phyloP scores from a whole-genome alignment of 441 rosid species.

The Populus hybrid region DNA sequence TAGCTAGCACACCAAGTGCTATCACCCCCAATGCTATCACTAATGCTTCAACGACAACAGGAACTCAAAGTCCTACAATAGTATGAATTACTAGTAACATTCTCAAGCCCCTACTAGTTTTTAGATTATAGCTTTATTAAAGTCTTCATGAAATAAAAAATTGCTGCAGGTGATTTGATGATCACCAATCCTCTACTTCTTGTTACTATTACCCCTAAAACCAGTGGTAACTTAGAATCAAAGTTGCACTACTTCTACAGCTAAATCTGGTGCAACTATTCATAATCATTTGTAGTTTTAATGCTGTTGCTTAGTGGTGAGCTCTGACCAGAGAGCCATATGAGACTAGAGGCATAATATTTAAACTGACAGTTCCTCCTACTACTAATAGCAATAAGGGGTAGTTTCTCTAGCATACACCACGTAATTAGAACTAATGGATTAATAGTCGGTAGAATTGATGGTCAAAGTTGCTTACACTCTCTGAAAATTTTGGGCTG shows the following conservation, averaged over 20 bases:
- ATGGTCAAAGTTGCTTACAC: slow-evolving; percentile 56
- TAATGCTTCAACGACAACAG: neutral
- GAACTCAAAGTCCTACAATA: neutral
- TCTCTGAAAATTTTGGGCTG: slow-evolving; percentile 97
- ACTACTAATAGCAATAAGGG: neutral
- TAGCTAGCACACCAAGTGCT: neutral
- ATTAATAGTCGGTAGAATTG: slow-evolving; percentile 2
- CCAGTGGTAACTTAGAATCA: neutral
- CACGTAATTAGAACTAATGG: slow-evolving; percentile 5
- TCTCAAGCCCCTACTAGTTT: neutral
- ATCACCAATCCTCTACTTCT: neutral
- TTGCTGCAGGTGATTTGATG: neutral
- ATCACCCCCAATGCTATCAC: neutral
- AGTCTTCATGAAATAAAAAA: neutral
- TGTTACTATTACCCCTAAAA: neutral
- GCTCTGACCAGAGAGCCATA: neutral
- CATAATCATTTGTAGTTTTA: neutral
- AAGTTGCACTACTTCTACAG: neutral
- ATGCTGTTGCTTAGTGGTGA: neutral
- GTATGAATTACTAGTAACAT: neutral
- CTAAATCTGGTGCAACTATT: neutral
- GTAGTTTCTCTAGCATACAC: neutral
- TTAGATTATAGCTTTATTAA: neutral
- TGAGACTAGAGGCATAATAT: neutral
- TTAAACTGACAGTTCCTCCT: neutral